Conservation (phyloP, 495 filamentous ascomycete genomes). For the Daldinia decipiens region DNA sequence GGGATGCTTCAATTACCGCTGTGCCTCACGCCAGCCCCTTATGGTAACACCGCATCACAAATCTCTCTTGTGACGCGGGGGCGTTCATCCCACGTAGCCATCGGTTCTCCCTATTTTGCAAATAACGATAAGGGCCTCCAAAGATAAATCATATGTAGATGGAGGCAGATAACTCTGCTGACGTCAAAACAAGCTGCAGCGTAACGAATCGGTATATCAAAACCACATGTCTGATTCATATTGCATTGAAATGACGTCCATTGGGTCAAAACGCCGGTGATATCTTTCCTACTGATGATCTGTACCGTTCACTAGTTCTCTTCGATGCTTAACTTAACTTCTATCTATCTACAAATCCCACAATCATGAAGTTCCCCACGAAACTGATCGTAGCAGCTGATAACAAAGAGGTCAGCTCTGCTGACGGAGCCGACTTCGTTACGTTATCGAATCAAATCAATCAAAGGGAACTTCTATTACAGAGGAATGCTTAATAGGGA, state of each 20-base stretch:
- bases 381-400: slow-evolving; percentile 4
- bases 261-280: not conserved
- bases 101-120: not conserved
- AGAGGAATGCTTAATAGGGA: not conserved
- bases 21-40: not conserved
- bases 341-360: not conserved
- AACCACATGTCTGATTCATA: not conserved
- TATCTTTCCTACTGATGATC: not conserved
- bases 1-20: slow-evolving; percentile 30
- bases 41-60: slow-evolving; percentile 15
- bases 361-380: slow-evolving; percentile 17
- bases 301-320: not conserved
- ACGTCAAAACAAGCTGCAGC: slow-evolving; percentile 15
- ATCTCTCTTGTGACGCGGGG: not conserved
- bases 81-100: slow-evolving; percentile 2
- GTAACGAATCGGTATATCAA: not conserved
- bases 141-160: slow-evolving; percentile 3
- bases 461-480: not conserved
- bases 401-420: slow-evolving; percentile 24
- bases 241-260: not conserved
- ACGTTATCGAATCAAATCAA: slow-evolving; percentile 28
- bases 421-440: slow-evolving; percentile 22
- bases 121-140: not conserved
- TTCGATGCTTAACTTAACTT: not conserved
- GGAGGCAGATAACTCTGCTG: slow-evolving; percentile 2